phyloP scores from a whole-genome alignment of 257 asterid genomes.

The Knoxia roxburghii region DNA sequence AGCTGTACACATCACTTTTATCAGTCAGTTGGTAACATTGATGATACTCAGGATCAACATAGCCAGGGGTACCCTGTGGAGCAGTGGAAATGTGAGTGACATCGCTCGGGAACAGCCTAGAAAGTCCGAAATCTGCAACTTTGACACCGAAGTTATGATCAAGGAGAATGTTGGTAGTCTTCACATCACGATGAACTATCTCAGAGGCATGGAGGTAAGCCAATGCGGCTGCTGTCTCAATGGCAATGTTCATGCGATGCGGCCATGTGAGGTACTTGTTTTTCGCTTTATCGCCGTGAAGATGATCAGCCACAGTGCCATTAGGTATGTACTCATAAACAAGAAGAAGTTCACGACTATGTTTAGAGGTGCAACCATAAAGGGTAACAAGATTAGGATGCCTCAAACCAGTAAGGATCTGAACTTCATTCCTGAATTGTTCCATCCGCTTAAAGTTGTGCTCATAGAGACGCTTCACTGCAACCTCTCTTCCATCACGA shows the following conservation, averaged over 20 bases:
- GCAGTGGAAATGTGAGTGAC: conserved; percentile 76
- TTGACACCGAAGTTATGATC: conserved; percentile 51
- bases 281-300: conserved; percentile 44
- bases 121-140: conserved; percentile 83
- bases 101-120: conserved; percentile 52
- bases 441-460: conserved; percentile 63
- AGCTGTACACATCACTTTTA: conserved; percentile 79
- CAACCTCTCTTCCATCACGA: conserved; percentile 77
- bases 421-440: conserved; percentile 67
- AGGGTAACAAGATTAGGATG: conserved; percentile 67
- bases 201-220: conserved; percentile 69
- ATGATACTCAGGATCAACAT: conserved; percentile 78
- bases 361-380: conserved; percentile 71
- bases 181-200: conserved; percentile 66
- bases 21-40: conserved; percentile 62
- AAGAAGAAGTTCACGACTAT: conserved; percentile 63
- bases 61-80: conserved; percentile 86
- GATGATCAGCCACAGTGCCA: conserved; percentile 72
- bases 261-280: conserved; percentile 49
- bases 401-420: conserved; percentile 55
- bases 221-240: conserved; percentile 62
- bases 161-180: conserved; percentile 66
- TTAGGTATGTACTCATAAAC: conserved; percentile 75
- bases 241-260: conserved; percentile 56
- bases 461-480: conserved; percentile 72